A percentile compares a stretch with the other conserved stretches of the same genome.
phyloP scores from a whole-genome alignment of 2,329 filamentous ascomycete genomes.

The Alternaria sp. region DNA sequence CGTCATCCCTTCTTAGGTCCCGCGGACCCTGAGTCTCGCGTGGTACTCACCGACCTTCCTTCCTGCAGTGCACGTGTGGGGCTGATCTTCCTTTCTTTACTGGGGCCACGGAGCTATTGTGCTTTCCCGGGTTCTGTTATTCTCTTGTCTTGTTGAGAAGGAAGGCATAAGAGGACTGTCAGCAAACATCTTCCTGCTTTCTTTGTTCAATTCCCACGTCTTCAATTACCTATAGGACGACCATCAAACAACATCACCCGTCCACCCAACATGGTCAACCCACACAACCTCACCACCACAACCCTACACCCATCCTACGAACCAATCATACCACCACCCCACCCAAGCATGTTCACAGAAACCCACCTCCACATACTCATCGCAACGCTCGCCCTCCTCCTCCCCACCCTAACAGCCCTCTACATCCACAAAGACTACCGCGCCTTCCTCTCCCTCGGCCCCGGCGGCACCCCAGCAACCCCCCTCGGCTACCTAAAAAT shows the following conservation, averaged over 20 bases:
- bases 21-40: neutral
- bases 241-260: neutral
- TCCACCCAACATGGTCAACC: neutral
- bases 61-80: neutral
- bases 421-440: slow-evolving; percentile 73
- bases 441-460: slow-evolving; percentile 78
- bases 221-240: neutral
- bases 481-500: slow-evolving; percentile 75
- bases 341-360: slow-evolving; percentile 4
- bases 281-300: neutral
- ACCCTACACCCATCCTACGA: neutral
- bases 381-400: slow-evolving; percentile 17
- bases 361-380: slow-evolving; percentile 1
- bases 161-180: neutral
- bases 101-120: neutral
- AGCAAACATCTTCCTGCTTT: neutral
- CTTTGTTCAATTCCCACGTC: neutral
- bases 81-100: neutral
- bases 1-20: slow-evolving; percentile 6
- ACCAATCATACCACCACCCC: neutral
- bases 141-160: neutral
- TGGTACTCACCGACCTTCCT: slow-evolving; percentile 1
- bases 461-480: slow-evolving; percentile 79
- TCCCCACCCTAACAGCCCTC: slow-evolving; percentile 37
- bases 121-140: neutral